Percentiles rank a stretch among this genome's conserved stretches.
phyloP scores from a whole-genome alignment of 1,284 basidiomycete genomes.

The Coniophora puteana region DNA sequence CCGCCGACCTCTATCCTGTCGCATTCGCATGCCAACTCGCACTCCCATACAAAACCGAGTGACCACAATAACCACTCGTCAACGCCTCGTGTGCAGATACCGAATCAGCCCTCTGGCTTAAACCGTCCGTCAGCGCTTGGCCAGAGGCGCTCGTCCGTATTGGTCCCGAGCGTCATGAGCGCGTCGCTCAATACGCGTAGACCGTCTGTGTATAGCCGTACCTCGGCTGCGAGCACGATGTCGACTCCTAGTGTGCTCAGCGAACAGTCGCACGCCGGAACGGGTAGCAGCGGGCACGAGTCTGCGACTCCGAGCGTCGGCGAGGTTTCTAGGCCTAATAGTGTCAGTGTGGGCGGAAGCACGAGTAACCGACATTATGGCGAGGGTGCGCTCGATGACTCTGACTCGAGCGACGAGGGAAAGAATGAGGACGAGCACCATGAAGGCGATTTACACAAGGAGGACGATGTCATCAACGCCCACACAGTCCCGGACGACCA shows the following conservation, averaged over 20 bases:
- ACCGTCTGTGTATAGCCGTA: slow-evolving; percentile 31
- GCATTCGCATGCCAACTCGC: too few species aligned
- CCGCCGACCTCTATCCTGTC: too few species aligned
- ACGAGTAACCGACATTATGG: slow-evolving; percentile 57
- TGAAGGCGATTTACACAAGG: slow-evolving; percentile 24
- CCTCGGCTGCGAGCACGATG: too few species aligned
- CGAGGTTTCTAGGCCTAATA: slow-evolving; percentile 26
- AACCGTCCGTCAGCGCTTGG: too few species aligned
- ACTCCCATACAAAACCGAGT: too few species aligned
- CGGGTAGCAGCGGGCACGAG: too few species aligned
- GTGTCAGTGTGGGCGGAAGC: slow-evolving; percentile 35
- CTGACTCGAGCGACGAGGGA: slow-evolving; percentile 52
- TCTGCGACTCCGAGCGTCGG: background rate
- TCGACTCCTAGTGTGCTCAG: slow-evolving; percentile 17
- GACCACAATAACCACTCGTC: too few species aligned
- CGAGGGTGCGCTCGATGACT: slow-evolving; percentile 74
- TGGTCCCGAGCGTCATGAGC: slow-evolving; percentile 17
- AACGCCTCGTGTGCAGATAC: background rate
- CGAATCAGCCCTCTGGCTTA: too few species aligned
- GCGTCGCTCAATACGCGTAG: slow-evolving; percentile 29
- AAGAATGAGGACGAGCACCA: slow-evolving; percentile 28
- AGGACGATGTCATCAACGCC: too few species aligned
- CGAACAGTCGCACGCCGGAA: too few species aligned
- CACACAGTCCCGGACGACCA: too few species aligned
- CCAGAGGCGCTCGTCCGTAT: slow-evolving; percentile 26